These are phyloP conservation scores for Obelidium mucronatum DNA, from an alignment of 192 early-diverging fungal species.

Conservation along the genomic window DNA sequence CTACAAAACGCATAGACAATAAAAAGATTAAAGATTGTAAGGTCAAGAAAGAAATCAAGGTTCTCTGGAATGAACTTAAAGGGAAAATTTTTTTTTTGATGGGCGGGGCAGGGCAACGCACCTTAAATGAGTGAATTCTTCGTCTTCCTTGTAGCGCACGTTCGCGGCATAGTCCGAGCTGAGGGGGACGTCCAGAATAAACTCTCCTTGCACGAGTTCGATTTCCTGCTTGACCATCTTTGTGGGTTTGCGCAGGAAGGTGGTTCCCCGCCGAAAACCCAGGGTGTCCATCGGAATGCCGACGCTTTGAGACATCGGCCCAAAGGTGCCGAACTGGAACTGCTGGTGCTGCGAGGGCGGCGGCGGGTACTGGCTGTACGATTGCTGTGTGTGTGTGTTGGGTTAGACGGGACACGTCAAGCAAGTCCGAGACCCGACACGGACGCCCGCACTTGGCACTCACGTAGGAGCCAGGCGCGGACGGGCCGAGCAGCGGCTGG, in stretches of 20 bases:
- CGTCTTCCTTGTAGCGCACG: slow-evolving; percentile 52
- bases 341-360: not conserved
- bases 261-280: not conserved
- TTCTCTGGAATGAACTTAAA: too few species aligned
- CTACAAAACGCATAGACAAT: too few species aligned
- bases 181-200: slow-evolving; percentile 50
- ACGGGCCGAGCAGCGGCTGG: too few species aligned
- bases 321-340: not conserved
- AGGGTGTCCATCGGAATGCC: not conserved
- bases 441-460: too few species aligned
- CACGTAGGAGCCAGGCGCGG: too few species aligned
- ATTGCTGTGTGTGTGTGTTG: not conserved
- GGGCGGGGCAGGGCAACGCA: too few species aligned
- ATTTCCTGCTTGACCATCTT: slow-evolving; percentile 33
- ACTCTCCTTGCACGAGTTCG: slow-evolving; percentile 44
- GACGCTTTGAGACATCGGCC: not conserved
- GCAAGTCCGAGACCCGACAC: too few species aligned
- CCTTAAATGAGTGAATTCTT: slow-evolving; percentile 76
- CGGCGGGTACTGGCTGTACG: not conserved
- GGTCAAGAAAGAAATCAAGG: too few species aligned
- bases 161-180: slow-evolving; percentile 45
- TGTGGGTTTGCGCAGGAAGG: slow-evolving; percentile 15
- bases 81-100: too few species aligned
- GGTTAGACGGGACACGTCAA: not conserved
- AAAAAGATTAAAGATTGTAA: too few species aligned